Evolutionary conservation across 2,329 filamentous ascomycete genomes (phyloP), one percentile per base, ranked within the genome.

Genomic region (Paecilomyces sp.): DNA sequence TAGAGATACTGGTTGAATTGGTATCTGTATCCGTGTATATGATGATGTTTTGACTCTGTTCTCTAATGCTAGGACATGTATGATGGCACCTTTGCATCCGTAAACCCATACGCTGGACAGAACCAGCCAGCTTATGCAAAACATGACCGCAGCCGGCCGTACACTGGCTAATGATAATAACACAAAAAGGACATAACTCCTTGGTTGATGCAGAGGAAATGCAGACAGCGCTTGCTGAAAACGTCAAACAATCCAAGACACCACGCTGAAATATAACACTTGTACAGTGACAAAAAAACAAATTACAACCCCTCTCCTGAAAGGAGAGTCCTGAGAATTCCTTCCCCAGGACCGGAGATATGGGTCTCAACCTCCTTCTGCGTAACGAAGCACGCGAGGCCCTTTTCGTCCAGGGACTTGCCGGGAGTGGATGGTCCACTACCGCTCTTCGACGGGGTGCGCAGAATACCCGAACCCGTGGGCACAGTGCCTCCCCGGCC

Each of bases 351-450:
- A 25, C 83, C 81, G 53, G 74, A 84, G 50, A 91, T 84, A 58
- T 89, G 87, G 59, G 83, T 82, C 65, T 88, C 84, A 64, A 96
- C 82, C 75, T 96, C 92, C 68, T 85, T 88, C 70, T 91, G 87
- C n/a, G 87, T 86, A 22, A 92, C 88, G 70, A 86, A 90, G 74
- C 90, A 92, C 2, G 88, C 88, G 55, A 96, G 83, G 58, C 87
- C 84, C 73, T 87, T 88, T 73, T 96, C 92, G 65, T 96, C 91
- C 74, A 80, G 69, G 70, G 83, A 74, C 77, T 74, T 70, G 72
- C 70, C 74, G 70, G 70, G 68, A 24, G 83, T 82, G n/a, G 79
- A 75, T 66, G 84, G 84, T 65, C 67, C 70, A 54, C 85, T 82
- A 1, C 85, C 83, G 58, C 85, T 85, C 69, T 88, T 89, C 65